Base-by-base conservation (phyloP, 176 grass and related monocot genomes). In the Lolium multiflorum region DNA sequence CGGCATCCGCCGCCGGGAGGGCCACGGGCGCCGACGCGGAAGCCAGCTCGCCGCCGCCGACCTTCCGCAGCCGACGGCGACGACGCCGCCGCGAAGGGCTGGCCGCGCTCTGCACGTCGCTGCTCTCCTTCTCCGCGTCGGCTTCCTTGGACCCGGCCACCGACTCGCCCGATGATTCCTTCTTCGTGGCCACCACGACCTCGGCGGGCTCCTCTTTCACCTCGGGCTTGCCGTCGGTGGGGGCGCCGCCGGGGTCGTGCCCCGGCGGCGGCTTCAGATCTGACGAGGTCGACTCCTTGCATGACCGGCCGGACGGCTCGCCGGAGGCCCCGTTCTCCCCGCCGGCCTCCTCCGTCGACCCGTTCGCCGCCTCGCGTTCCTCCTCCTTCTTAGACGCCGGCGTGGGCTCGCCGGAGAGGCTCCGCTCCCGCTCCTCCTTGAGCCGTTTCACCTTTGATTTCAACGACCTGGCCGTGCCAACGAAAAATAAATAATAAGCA, bases 231-330 rank as follows among this genome's bases (percentile, higher is more conserved):
- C 13, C 67, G 28, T 4, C 80, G 7, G 8, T 44, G 4, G 18
- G 60, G 11, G 61, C 74, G 1, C 8, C 59, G 6, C 10, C 63
- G 20, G 56, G 59, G 60, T 86, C 86, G 14, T 63, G 35, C 17
- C 11, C 84, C 22, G 77, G 79, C 58, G 68, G 76, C 66, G 68
- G 54, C 80, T 94, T 93, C 74, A 83, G 86, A 92, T 95, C 91
- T 88, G 93, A 88, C n/a, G 93, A 96, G 93, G 91, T 94, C 62
- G 96, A 98, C 48, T 94, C 90, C 85, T 92, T 90, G 90, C 92
- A 94, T 11, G 96, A 98, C 22, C 84, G 79, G 57, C 88, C 75
- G 41, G 93, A 95, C 47, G 81, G 88, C 56, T 82, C 88, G 67
- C 87, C 82, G 58, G 82, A 91, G 88, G 85, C 87, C 72, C 90